These are phyloP conservation scores for Rubroboletus pulcherrimus DNA, from an alignment of 768 basidiomycete species.

Conservation along the genomic window DNA sequence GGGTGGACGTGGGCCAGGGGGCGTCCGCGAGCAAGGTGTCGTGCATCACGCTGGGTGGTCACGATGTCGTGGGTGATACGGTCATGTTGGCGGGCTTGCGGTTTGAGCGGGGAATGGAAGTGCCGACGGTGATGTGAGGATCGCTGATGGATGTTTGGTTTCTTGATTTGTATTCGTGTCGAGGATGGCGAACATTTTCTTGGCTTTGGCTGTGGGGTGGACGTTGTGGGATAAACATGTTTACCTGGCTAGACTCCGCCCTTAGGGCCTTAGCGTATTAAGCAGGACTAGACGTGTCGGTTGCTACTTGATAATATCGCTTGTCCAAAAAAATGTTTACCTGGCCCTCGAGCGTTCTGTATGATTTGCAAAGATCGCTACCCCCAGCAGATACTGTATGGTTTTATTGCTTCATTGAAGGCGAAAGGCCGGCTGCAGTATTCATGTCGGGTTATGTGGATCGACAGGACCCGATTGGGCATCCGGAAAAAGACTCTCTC, in stretches of 20 bases:
- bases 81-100: constrained; percentile 61
- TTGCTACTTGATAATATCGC: too few relatives aligned
- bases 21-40: constrained; percentile 56
- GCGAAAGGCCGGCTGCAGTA: too few relatives aligned
- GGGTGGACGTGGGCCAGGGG: constrained; percentile 36
- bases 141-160: background rate
- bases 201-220: background rate
- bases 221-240: background rate
- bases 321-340: background rate
- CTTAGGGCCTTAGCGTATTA: too few relatives aligned
- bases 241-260: background rate
- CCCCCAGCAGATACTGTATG: too few relatives aligned
- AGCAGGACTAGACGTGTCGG: too few relatives aligned
- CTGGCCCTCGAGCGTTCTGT: too few relatives aligned
- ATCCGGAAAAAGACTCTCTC: too few relatives aligned
- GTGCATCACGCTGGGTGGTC: constrained; percentile 22
- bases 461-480: too few relatives aligned
- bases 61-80: constrained; percentile 38
- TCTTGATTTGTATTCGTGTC: constrained; percentile 15
- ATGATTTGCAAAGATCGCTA: too few relatives aligned
- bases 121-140: constrained; percentile 49
- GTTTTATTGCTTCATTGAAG: too few relatives aligned
- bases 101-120: constrained; percentile 58
- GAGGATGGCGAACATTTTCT: background rate
- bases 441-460: too few relatives aligned